Conservation (phyloP, 2,329 filamentous ascomycete species). For the Xylaria arbuscula region DNA sequence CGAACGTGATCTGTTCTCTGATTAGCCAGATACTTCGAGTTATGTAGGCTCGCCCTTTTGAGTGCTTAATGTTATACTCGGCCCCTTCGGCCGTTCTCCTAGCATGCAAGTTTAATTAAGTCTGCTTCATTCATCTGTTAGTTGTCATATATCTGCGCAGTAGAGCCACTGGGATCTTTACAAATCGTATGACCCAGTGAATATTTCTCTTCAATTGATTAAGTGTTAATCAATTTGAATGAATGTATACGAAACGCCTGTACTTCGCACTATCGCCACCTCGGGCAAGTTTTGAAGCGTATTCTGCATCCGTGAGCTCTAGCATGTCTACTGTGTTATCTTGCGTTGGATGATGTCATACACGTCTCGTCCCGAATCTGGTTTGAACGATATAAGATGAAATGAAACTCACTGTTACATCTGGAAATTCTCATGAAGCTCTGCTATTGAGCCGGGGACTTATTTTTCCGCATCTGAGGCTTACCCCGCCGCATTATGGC, state of each 20-base stretch:
- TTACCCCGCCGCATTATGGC: conserved; percentile 9
- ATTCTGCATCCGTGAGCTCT: too few relatives aligned
- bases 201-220: too few relatives aligned
- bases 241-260: too few relatives aligned
- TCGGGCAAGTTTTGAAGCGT: too few relatives aligned
- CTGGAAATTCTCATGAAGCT: not conserved
- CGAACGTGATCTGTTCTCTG: not conserved
- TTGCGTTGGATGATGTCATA: not conserved
- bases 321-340: too few relatives aligned
- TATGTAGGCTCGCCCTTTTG: not conserved
- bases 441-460: not conserved
- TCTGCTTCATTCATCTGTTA: not conserved
- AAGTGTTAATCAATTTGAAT: too few relatives aligned
- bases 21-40: not conserved
- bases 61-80: not conserved
- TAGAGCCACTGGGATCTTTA: not conserved
- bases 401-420: not conserved
- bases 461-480: not conserved
- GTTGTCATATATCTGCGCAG: not conserved
- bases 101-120: not conserved
- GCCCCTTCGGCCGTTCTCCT: conserved; percentile 2
- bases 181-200: too few relatives aligned
- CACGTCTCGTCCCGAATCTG: not conserved
- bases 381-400: not conserved
- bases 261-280: too few relatives aligned